phyloP scores from a whole-genome alignment of 169 alveolate species.

The Plasmodium gonderi region DNA sequence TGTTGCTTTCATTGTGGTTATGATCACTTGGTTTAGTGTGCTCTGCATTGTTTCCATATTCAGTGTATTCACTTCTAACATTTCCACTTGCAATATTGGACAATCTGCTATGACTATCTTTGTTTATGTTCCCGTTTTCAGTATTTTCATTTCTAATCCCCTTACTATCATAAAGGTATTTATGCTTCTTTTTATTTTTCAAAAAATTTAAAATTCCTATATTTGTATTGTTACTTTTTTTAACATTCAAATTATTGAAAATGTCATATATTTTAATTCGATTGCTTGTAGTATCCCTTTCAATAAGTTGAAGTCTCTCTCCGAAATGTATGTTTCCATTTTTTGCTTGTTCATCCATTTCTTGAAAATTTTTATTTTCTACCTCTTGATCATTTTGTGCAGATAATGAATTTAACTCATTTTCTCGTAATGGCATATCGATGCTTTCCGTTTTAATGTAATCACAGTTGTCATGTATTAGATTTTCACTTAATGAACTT shows the following conservation, averaged over 20 bases:
- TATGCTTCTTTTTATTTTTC: constrained; percentile 38
- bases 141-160: constrained; percentile 42
- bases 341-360: constrained; percentile 20
- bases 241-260: constrained; percentile 17
- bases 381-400: constrained; percentile 1
- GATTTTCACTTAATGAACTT: background rate
- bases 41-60: background rate
- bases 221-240: constrained; percentile 32
- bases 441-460: background rate
- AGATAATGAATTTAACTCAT: background rate
- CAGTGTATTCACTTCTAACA: background rate
- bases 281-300: background rate
- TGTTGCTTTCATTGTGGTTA: background rate
- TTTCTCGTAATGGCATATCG: background rate
- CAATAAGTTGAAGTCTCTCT: background rate
- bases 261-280: constrained; percentile 43
- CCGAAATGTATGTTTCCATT: background rate
- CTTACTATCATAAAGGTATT: constrained; percentile 43
- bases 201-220: constrained; percentile 49
- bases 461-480: background rate
- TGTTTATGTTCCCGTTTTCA: background rate
- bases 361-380: constrained; percentile 8
- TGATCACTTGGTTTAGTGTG: background rate
- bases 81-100: background rate
- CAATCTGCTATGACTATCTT: background rate